Percentiles rank a stretch among this genome's conserved stretches.
phyloP scores from a whole-genome alignment of 306 rosid genomes.

The Mucuna pruriens region DNA sequence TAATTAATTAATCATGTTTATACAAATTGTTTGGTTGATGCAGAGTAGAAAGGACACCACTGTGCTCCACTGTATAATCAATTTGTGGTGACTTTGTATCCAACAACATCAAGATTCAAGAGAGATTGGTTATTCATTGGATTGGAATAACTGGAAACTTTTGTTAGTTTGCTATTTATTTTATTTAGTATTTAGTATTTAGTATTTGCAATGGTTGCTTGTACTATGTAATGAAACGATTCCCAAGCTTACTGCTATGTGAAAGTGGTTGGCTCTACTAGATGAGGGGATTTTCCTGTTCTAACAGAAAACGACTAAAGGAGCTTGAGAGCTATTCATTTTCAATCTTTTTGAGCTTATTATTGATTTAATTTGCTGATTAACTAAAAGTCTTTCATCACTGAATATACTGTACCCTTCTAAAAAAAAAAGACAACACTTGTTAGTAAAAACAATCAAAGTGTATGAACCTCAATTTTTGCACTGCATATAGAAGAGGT shows the following conservation, averaged over 20 bases:
- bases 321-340: not conserved
- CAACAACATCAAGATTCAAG: not conserved
- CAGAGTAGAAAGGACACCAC: not conserved
- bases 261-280: not conserved
- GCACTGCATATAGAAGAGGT: not conserved
- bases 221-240: not conserved
- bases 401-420: not conserved
- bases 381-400: not conserved
- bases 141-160: not conserved
- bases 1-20: not conserved
- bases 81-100: not conserved
- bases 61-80: constrained; percentile 1
- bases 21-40: constrained; percentile 3
- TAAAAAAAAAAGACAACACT: not conserved
- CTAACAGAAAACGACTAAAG: not conserved
- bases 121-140: not conserved
- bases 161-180: not conserved
- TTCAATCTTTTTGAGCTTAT: not conserved
- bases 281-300: not conserved
- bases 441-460: not conserved
- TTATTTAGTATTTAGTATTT: too few species aligned
- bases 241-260: not conserved
- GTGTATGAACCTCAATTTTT: not conserved
- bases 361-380: not conserved
- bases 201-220: not conserved